These are phyloP conservation scores for Melampsora americana DNA, from an alignment of 1,284 basidiomycete genomes.

Conservation along the genomic window DNA sequence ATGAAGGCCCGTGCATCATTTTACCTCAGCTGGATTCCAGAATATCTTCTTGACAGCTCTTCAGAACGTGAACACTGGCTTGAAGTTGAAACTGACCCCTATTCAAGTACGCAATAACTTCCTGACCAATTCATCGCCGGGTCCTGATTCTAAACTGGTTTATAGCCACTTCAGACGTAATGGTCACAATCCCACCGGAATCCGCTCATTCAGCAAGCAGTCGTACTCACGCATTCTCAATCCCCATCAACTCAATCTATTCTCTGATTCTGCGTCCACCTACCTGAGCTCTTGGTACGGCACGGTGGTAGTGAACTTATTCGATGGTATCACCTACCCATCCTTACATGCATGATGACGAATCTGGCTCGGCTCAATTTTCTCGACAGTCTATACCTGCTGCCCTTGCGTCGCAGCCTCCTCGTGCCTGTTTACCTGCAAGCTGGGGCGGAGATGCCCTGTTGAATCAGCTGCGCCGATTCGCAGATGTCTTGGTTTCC, in stretches of 20 bases:
- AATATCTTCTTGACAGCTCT: constrained; percentile 66
- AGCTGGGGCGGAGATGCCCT: constrained; percentile 69
- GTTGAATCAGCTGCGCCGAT: constrained; percentile 50
- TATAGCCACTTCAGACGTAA: constrained; percentile 26
- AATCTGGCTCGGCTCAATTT: constrained; percentile 66
- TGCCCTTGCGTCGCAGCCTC: constrained; percentile 44
- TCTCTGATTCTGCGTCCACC: constrained; percentile 81
- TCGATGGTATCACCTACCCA: constrained; percentile 83
- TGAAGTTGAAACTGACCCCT: constrained; percentile 28
- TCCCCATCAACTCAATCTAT: constrained; percentile 82
- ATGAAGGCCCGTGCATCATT: constrained; percentile 22
- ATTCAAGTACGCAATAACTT: constrained; percentile 7
- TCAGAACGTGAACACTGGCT: constrained; percentile 33
- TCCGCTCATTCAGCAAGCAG: constrained; percentile 44
- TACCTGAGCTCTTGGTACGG: constrained; percentile 81
- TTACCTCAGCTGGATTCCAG: constrained; percentile 71
- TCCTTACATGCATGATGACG: constrained; percentile 91
- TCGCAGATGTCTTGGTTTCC: constrained; percentile 72
- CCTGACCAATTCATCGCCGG: background rate
- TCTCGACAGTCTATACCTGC: constrained; percentile 48
- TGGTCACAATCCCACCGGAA: constrained; percentile 37
- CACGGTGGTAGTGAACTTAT: constrained; percentile 68
- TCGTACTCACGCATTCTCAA: constrained; percentile 83
- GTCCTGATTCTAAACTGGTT: background rate
- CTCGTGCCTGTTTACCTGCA: constrained; percentile 35